Conservation (phyloP, 2,329 filamentous ascomycete genomes). For the Fusarium temperatum region DNA sequence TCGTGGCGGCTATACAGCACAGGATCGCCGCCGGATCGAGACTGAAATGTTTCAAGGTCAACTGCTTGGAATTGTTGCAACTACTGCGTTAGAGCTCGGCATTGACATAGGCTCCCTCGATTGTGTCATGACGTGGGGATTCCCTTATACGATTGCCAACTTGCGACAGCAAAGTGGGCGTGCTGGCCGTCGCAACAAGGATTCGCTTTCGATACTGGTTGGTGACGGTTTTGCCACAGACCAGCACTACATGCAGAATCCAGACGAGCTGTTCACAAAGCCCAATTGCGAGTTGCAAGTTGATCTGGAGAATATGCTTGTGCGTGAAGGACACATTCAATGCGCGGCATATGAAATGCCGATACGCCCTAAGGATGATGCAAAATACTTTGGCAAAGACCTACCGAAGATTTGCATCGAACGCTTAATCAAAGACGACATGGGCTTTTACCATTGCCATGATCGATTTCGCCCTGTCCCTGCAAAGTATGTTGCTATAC, state of each 20-base stretch:
- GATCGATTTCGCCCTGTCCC: conserved; percentile 87
- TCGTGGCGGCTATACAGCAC: conserved; percentile 90
- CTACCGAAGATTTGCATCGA: conserved; percentile 76
- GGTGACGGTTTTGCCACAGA: conserved; percentile 91
- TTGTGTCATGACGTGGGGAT: conserved; percentile 92
- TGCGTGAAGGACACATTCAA: conserved; percentile 92
- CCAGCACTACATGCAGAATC: conserved; percentile 97
- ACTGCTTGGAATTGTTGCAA: conserved; percentile 91
- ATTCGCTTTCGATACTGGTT: conserved; percentile 88
- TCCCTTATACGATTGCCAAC: conserved; percentile 95
- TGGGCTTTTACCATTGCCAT: conserved; percentile 91
- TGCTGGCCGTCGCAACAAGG: conserved; percentile 90
- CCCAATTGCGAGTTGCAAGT: conserved; percentile 90
- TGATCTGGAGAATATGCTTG: conserved; percentile 89
- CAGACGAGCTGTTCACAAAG: conserved; percentile 90
- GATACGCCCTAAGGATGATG: conserved; percentile 79
- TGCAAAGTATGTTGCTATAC: conserved; percentile 84
- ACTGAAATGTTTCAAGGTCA: conserved; percentile 97
- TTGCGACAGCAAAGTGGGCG: conserved; percentile 93
- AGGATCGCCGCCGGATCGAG: conserved; percentile 89
- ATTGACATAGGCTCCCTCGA: conserved; percentile 96
- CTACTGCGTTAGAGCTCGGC: conserved; percentile 89
- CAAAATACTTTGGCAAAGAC: conserved; percentile 79
- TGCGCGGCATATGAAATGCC: conserved; percentile 97
- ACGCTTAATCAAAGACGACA: conserved; percentile 75